Conservation (phyloP, 2,329 filamentous ascomycete genomes). For the Claviceps arundinis region DNA sequence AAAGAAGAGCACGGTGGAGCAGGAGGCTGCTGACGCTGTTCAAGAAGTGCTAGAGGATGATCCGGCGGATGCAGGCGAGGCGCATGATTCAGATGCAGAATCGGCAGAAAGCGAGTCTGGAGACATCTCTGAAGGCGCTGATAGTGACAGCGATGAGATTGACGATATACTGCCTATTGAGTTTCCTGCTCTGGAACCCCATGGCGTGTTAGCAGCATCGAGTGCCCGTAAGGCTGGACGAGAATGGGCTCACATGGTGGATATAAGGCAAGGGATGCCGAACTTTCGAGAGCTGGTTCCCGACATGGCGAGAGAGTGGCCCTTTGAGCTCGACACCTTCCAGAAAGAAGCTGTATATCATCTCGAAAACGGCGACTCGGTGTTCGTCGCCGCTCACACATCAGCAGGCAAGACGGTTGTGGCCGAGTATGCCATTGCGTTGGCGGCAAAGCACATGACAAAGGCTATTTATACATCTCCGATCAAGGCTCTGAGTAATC, state of each 20-base stretch:
- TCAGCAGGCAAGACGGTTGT: constrained; percentile 98
- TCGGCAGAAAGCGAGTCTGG: constrained; percentile 11
- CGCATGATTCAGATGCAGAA: constrained; percentile 17
- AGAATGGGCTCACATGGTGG: constrained; percentile 98
- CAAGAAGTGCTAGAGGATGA: constrained; percentile 46
- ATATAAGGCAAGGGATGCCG: constrained; percentile 83
- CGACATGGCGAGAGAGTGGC: constrained; percentile 92
- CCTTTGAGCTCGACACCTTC: constrained; percentile 94
- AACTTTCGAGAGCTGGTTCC: constrained; percentile 91
- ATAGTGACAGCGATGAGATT: constrained; percentile 51
- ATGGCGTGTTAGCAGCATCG: constrained; percentile 59
- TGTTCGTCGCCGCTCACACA: constrained; percentile 95
- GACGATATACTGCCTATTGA: constrained; percentile 83
- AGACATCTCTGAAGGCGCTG: constrained; percentile 21
- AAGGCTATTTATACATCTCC: constrained; percentile 98
- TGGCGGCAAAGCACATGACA: constrained; percentile 97
- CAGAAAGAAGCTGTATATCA: constrained; percentile 98
- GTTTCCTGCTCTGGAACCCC: constrained; percentile 81
- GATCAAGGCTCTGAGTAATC: constrained; percentile 96
- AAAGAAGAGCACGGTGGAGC: constrained; percentile 40
- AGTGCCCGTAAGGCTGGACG: constrained; percentile 60
- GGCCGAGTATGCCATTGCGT: constrained; percentile 90
- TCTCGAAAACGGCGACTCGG: constrained; percentile 88
- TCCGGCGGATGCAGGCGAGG: constrained; percentile 25
- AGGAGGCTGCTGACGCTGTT: constrained; percentile 55